A percentile compares a stretch with the other conserved stretches of the same genome.
Conservation (phyloP, 2,329 filamentous ascomycete species). For the Raffaelea ambrosiae region DNA sequence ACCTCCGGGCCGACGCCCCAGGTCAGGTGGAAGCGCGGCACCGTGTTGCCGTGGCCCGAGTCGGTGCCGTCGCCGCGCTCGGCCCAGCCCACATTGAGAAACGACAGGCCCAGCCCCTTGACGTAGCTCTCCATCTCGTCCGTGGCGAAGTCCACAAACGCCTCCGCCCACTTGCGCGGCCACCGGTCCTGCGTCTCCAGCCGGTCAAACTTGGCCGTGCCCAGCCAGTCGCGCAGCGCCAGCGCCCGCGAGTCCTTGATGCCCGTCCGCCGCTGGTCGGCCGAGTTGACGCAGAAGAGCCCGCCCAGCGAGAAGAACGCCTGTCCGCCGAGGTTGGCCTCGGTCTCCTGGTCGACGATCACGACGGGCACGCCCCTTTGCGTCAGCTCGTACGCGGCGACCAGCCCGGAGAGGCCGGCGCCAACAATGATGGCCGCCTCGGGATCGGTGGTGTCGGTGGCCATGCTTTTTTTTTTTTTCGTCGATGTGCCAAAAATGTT, state of each 20-base stretch:
- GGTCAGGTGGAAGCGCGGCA: slow-evolving; percentile 53
- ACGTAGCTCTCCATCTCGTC: slow-evolving; percentile 52
- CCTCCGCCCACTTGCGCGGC: slow-evolving; percentile 54
- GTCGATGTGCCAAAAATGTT: too few species aligned
- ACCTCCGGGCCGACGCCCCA: slow-evolving; percentile 56
- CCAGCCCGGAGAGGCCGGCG: slow-evolving; percentile 49
- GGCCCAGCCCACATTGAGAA: slow-evolving; percentile 50
- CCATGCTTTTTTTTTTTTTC: neutral
- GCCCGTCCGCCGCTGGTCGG: slow-evolving; percentile 47
- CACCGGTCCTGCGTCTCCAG: slow-evolving; percentile 42
- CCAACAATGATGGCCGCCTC: slow-evolving; percentile 46
- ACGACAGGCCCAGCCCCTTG: slow-evolving; percentile 41
- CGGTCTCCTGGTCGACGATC: slow-evolving; percentile 51
- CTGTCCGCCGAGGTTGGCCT: slow-evolving; percentile 48
- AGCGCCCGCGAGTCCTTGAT: slow-evolving; percentile 49
- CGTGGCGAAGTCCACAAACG: slow-evolving; percentile 53
- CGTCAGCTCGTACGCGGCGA: slow-evolving; percentile 48
- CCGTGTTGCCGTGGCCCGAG: slow-evolving; percentile 52
- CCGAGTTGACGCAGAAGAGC: slow-evolving; percentile 50
- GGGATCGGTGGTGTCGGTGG: slow-evolving; percentile 4
- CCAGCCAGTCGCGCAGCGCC: slow-evolving; percentile 51
- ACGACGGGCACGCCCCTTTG: slow-evolving; percentile 39
- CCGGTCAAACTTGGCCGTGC: slow-evolving; percentile 50
- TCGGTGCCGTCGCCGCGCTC: slow-evolving; percentile 49
- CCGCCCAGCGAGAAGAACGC: slow-evolving; percentile 58